These are phyloP conservation scores for Boletus smithii DNA, from an alignment of 1,284 basidiomycete genomes.

Conservation along the genomic window DNA sequence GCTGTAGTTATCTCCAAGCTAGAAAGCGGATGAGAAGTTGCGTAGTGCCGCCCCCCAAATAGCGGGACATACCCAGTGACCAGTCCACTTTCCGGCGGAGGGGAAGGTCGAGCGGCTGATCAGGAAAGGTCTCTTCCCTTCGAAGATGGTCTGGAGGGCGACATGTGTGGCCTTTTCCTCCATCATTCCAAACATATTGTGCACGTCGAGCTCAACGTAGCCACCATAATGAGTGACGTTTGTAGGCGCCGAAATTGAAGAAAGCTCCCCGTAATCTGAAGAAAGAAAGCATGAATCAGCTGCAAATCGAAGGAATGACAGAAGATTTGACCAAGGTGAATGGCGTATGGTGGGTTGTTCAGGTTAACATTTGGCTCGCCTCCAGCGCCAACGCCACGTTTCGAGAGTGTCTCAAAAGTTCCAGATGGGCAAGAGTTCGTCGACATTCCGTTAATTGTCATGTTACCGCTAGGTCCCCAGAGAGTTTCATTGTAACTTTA, in stretches of 20 bases:
- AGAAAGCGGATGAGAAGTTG: background rate
- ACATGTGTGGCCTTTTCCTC: conserved; percentile 38
- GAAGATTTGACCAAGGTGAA: conserved; percentile 57
- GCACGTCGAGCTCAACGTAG: conserved; percentile 38
- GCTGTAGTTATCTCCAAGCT: conserved; percentile 73
- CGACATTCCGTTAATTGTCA: conserved; percentile 63
- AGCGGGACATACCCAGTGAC: conserved; percentile 47
- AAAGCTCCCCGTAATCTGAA: conserved; percentile 29
- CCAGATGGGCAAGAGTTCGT: conserved; percentile 43
- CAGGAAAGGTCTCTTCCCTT: conserved; percentile 42
- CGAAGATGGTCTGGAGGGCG: conserved; percentile 32
- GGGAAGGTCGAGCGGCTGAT: conserved; percentile 51
- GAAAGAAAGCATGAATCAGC: background rate
- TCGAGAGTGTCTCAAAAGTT: conserved; percentile 8
- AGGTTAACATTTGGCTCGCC: conserved; percentile 46
- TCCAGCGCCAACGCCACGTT: conserved; percentile 38
- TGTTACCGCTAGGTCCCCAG: conserved; percentile 70
- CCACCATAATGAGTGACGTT: conserved; percentile 42
- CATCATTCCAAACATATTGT: conserved; percentile 44
- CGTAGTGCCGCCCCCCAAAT: background rate
- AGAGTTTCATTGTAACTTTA: conserved; percentile 57
- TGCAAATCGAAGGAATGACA: background rate
- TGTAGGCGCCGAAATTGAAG: conserved; percentile 31
- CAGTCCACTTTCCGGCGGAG: conserved; percentile 60
- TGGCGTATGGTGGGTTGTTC: conserved; percentile 61